phyloP scores from a whole-genome alignment of 805 yeast genomes.

The Candida odintsovae region DNA sequence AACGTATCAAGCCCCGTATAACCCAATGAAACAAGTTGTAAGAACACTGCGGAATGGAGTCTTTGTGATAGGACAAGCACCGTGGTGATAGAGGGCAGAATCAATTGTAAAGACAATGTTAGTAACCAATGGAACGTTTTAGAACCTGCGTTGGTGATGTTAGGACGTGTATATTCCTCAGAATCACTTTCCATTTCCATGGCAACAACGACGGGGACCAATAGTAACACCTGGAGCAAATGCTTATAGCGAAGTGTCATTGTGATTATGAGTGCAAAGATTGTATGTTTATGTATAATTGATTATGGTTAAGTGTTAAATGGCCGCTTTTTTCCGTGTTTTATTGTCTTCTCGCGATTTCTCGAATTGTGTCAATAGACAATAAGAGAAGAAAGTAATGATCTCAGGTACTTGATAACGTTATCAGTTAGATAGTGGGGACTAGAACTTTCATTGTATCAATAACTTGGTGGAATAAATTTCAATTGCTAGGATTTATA shows the following conservation, averaged over 20 bases:
- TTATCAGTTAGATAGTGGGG: no score
- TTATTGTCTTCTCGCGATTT: no score
- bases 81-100: constrained; percentile 53
- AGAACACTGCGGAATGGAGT: constrained; percentile 35
- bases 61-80: constrained; percentile 50
- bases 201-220: constrained; percentile 5
- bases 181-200: constrained; percentile 26
- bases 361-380: no score
- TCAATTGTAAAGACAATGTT: constrained; percentile 39
- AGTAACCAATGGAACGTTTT: constrained; percentile 64
- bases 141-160: constrained; percentile 39
- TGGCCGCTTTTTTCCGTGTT: no score
- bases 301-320: no score
- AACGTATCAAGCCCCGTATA: constrained; percentile 55
- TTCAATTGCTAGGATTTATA: no score
- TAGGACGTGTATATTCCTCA: constrained; percentile 29
- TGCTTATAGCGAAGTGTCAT: background rate
- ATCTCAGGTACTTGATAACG: no score
- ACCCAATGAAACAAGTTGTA: constrained; percentile 41
- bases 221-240: background rate
- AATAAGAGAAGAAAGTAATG: no score
- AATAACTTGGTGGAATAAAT: no score
- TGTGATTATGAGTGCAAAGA: no score
- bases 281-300: no score
- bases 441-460: no score